Base-by-base conservation (phyloP, 306 rosid genomes). In the Cicer yamashitae region DNA sequence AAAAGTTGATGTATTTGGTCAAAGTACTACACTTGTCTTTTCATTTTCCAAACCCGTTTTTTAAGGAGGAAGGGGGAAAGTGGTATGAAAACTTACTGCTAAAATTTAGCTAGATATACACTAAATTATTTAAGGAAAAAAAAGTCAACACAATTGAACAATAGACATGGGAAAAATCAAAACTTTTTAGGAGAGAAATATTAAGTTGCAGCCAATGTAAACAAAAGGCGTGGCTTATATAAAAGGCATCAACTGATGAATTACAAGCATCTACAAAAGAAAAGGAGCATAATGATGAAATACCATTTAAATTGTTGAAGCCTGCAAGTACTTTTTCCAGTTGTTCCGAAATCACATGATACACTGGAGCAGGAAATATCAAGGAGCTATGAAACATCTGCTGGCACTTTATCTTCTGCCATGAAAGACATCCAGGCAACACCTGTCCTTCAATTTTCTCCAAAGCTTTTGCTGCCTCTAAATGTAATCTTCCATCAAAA, bases 361-460 rank as follows among this genome's bases (percentile, higher is more conserved):
- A 92, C 65, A 92, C 93, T 46, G 85, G 89, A 58, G 37, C 44
- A 14, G 96, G 77, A 71, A 92, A 92, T 54, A 82, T 86, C 82
- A 94, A 71, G 74, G 96, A 84, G 80, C 87, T 91, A 75, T 86
- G 88, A 70, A 94, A 94, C 70, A 85, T 72, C 86, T 71, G 97
- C 83, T 90, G 92, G 79, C 96, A 92, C 81, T 76, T 85, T 61
- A 94, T 90, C 91, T 94, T 94, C 74, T 94, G 97, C 99, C 99
- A 92, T 11, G 97, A 34, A 40, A 60, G 79, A 86, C 87, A 94
- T 43, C 93, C 89, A 11, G 93, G 86, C 83, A 94, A 82, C 22
- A 82, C 92, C 76, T 86, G 89, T 51, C 97, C 96, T 80, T 94
- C 96, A 72, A 94, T 77, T 67, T 82, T 81, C 82, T 94, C 97